Evolutionary conservation across 371 early-diverging fungal genomes (phyloP), one percentile per base, ranked within the genome.

Genomic region (Phascolomyces articulosus): DNA sequence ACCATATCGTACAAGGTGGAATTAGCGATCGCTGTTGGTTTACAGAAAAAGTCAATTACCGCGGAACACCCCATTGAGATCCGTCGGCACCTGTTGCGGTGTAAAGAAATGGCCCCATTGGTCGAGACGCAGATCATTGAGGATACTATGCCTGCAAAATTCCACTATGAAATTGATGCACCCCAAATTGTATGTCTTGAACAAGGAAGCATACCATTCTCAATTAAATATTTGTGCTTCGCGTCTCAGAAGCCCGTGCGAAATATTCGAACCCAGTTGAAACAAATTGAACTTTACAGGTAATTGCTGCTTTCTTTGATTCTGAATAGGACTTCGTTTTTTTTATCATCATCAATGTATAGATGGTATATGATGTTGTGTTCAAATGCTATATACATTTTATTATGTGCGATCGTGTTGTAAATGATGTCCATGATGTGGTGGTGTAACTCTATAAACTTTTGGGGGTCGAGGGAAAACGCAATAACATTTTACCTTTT

Each of bases 161-260:
- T 73, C 31, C 73, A 73, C 34, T 73, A 69, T 53, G 69, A 69
- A 38, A 69, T 73, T 21, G 67, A 73, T 24, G 69, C 65, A 4
- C 73, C 73, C 13, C 69, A 66, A 29, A 64, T 69, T 40, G 63
- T 69, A n/a, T 69, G 69, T 40, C 62, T 66, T n/a, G 69, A 73
- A 41, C 69, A 69, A 44, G 55, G 56, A 27, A 31, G 29, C 27
- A 62, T 73, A 28, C 65, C 69, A 13, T 55, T 67, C 38, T 49
- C 67, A 20, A 56, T 73, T 23, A 69, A 73, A 62, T 67, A 69
- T 53, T 44, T 73, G 49, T 67, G 69, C 54, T 64, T 73, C 44
- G 67, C 73, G 13, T 59, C 66, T 47, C 69, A 73, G 44, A 73
- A 73, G 49, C 61, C 73, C 11, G 73, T 73, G 29, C 73, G 65